phyloP scores from a whole-genome alignment of 768 basidiomycete species.

The Aureoboletus auriporus region DNA sequence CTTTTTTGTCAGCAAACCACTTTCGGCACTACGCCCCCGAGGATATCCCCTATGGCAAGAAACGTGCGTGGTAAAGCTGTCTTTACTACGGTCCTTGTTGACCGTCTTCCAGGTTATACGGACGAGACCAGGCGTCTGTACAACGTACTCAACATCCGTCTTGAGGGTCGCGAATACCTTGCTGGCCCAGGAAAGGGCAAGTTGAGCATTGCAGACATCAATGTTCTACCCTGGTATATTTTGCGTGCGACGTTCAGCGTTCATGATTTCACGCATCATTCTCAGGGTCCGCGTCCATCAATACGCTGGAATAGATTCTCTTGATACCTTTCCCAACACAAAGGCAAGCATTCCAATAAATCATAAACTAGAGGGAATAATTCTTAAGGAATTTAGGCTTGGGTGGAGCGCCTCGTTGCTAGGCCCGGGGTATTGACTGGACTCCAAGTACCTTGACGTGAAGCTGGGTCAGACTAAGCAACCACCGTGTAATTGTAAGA shows the following conservation, averaged over 20 bases:
- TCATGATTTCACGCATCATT: neutral
- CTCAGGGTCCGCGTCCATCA: constrained; percentile 52
- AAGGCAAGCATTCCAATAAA: constrained; percentile 35
- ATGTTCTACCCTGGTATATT: constrained; percentile 56
- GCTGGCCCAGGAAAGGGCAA: constrained; percentile 71
- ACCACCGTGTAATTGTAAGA: neutral
- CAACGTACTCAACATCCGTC: constrained; percentile 74
- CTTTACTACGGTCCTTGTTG: neutral
- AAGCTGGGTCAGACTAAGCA: neutral
- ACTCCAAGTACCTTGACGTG: constrained; percentile 11
- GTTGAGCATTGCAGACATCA: constrained; percentile 70
- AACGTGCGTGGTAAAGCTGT: constrained; percentile 36
- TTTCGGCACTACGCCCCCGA: constrained; percentile 64
- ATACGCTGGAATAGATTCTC: constrained; percentile 47
- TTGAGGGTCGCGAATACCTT: constrained; percentile 73
- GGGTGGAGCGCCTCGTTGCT: constrained; percentile 25
- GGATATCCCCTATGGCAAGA: constrained; percentile 65
- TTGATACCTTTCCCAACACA: constrained; percentile 63
- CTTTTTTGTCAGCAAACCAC: constrained; percentile 49
- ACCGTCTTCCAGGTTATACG: constrained; percentile 51
- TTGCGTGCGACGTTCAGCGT: neutral
- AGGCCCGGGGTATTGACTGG: constrained; percentile 24
- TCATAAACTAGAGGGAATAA: neutral
- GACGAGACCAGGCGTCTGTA: constrained; percentile 84
- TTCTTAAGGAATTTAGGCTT: constrained; percentile 16